Conservation (phyloP, 352 stramenopile species). For the Phytophthora idaei region DNA sequence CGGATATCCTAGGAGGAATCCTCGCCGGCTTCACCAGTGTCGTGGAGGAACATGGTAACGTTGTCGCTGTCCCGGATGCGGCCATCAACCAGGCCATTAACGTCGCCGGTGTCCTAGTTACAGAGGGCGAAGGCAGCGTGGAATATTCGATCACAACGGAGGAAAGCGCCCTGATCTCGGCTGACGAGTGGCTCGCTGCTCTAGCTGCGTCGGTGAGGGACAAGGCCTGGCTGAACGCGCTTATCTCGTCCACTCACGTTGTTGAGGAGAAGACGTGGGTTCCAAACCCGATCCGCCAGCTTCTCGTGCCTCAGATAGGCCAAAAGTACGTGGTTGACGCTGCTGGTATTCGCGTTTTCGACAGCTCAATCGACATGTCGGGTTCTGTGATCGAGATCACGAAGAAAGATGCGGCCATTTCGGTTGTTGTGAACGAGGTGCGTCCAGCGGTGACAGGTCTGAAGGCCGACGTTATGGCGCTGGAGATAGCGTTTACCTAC, state of each 20-base stretch:
- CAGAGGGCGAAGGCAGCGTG: slow-evolving; percentile 26
- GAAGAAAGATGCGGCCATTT: slow-evolving; percentile 42
- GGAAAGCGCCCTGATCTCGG: slow-evolving; percentile 27
- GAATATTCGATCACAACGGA: slow-evolving; percentile 40
- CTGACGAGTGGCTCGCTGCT: slow-evolving; percentile 46
- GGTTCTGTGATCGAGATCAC: slow-evolving; percentile 62
- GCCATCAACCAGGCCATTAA: slow-evolving; percentile 15
- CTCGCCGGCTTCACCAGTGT: slow-evolving; percentile 58
- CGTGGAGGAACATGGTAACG: slow-evolving; percentile 33
- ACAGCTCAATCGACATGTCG: slow-evolving; percentile 37
- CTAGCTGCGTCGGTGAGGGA: slow-evolving; percentile 41
- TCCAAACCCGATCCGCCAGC: slow-evolving; percentile 57
- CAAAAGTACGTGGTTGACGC: slow-evolving; percentile 51
- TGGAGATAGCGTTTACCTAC: slow-evolving; percentile 68
- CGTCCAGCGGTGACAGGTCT: slow-evolving; percentile 62
- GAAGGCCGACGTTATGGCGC: slow-evolving; percentile 42
- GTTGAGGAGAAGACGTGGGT: slow-evolving; percentile 65
- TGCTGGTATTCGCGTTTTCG: slow-evolving; percentile 43
- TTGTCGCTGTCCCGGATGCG: neutral
- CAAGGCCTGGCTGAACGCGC: slow-evolving; percentile 55
- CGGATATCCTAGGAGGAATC: slow-evolving; percentile 76
- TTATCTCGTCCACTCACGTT: slow-evolving; percentile 63
- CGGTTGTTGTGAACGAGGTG: slow-evolving; percentile 60
- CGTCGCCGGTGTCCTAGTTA: slow-evolving; percentile 37
- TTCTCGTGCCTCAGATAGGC: slow-evolving; percentile 52